These are phyloP conservation scores for Euptelea pleiosperma DNA, from an alignment of 164 flowering plant genomes.

Conservation along the genomic window DNA sequence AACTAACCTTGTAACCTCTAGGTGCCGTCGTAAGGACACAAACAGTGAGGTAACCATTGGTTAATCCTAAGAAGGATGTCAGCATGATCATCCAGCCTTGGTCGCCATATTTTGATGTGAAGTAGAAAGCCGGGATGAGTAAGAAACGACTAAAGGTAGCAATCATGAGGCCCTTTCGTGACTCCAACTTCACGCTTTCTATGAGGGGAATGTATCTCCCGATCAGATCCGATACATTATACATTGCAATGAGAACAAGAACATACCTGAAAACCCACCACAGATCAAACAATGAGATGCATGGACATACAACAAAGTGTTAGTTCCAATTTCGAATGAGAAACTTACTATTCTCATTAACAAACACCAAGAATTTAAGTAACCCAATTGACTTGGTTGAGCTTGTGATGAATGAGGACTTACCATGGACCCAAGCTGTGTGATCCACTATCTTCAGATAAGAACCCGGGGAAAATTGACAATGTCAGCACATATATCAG, in stretches of 20 bases:
- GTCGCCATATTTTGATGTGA: slow-evolving; percentile 67
- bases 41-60: slow-evolving; percentile 70
- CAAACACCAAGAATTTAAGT: neutral
- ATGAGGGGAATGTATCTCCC: slow-evolving; percentile 63
- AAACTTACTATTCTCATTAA: too few relatives aligned
- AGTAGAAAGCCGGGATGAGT: slow-evolving; percentile 73
- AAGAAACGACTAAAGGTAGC: slow-evolving; percentile 49
- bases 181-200: slow-evolving; percentile 39
- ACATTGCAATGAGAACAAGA: slow-evolving; percentile 68
- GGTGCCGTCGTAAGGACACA: slow-evolving; percentile 70
- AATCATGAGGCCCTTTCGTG: slow-evolving; percentile 41
- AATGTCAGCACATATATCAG: slow-evolving; percentile 61
- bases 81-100: slow-evolving; percentile 85
- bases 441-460: slow-evolving; percentile 71
- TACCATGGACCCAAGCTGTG: slow-evolving; percentile 77
- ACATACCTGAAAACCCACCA: slow-evolving; percentile 54
- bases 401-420: slow-evolving; percentile 2
- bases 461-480: slow-evolving; percentile 81
- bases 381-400: neutral
- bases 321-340: too few relatives aligned
- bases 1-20: slow-evolving; percentile 69
- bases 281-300: neutral
- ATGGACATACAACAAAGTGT: neutral
- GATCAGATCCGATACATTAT: slow-evolving; percentile 62
- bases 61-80: slow-evolving; percentile 57